These are phyloP conservation scores for Obba rivulosa DNA, from an alignment of 768 basidiomycete genomes.

Conservation along the genomic window DNA sequence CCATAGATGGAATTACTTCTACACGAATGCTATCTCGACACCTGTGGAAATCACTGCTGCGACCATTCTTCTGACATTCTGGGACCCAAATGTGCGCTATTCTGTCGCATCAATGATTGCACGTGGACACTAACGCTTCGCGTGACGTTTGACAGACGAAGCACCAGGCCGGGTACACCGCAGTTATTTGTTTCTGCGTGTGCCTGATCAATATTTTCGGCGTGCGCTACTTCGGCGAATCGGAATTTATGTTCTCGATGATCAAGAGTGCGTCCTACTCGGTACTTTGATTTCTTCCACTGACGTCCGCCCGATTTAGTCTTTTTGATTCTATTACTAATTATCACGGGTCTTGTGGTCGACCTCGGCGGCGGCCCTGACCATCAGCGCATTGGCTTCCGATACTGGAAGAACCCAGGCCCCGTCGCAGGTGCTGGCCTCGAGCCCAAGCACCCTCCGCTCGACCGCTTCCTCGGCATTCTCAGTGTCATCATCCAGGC, in stretches of 20 bases:
- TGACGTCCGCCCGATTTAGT: slow-evolving; percentile 30
- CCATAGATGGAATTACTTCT: slow-evolving; percentile 28
- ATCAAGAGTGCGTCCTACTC: slow-evolving; percentile 47
- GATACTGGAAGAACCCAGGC: slow-evolving; percentile 75
- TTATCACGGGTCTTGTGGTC: slow-evolving; percentile 60
- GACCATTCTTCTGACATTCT: slow-evolving; percentile 63
- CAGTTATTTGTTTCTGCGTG: slow-evolving; percentile 51
- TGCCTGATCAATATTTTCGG: slow-evolving; percentile 66
- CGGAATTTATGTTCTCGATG: slow-evolving; percentile 62
- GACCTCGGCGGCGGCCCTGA: slow-evolving; percentile 76
- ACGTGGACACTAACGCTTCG: not conserved
- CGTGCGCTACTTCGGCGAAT: slow-evolving; percentile 70
- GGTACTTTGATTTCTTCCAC: not conserved
- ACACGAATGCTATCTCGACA: slow-evolving; percentile 47
- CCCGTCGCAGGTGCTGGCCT: slow-evolving; percentile 31
- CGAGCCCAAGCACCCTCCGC: slow-evolving; percentile 23
- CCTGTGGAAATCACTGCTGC: slow-evolving; percentile 77
- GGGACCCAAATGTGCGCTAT: slow-evolving; percentile 53
- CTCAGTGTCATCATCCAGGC: slow-evolving; percentile 43
- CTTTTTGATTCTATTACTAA: slow-evolving; percentile 52
- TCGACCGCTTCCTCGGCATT: slow-evolving; percentile 39
- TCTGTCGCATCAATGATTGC: not conserved
- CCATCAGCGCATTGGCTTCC: slow-evolving; percentile 63
- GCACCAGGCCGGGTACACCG: slow-evolving; percentile 53
- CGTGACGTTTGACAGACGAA: slow-evolving; percentile 26